Base-by-base conservation (phyloP, 2,329 filamentous ascomycete genomes). In the Coniochaeta sp. region DNA sequence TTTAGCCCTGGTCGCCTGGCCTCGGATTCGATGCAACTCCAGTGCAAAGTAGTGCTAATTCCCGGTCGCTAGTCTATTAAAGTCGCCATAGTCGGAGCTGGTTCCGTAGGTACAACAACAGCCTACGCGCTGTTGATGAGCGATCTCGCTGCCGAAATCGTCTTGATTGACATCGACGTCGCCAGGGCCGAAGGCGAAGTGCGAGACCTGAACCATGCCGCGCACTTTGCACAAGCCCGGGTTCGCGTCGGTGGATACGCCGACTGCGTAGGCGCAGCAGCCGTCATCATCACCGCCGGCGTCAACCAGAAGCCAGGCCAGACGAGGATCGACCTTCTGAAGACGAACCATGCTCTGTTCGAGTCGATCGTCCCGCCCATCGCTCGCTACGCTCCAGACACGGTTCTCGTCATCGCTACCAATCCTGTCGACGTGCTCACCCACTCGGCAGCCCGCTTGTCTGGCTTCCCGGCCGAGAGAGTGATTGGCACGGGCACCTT, bases 221-320 rank as follows among this genome's bases (percentile, higher is more conserved):
- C 69, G 1, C 69, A 70, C 59, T 68, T 66, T 38, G 67, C 69
- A 12, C 68, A 72, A 42, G 65, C 68, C 57, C 64, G 65, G 32
- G 68, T 71, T 42, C 65, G 65, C 16, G 62, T 63, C 55, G 67
- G 66, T 44, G 63, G 63, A 22, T 69, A 70, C 62, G 65, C 64
- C 17, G 69, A 71, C 61, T 70, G 69, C 60, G 64, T 63, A 14
- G 63, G 65, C 24, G 67, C 69, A 19, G 65, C 68, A 26, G 66
- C 67, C 60, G 70, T 72, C 60, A 66, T 72, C 64, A 69, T 72
- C 65, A 71, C 70, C 14, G 70, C 70, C 28, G 70, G 70, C 34
- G 70, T 68, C 60, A 72, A 72, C 63, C 70, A 72, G 61, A 70
- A 69, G 62, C 69, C 69, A 42, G 69, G 69, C 34, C 69, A 72